Percentiles rank a stretch among this genome's conserved stretches.
Evolutionary conservation across 805 yeast species (phyloP).

Genomic region (Saccharomycopsis sp.): DNA sequence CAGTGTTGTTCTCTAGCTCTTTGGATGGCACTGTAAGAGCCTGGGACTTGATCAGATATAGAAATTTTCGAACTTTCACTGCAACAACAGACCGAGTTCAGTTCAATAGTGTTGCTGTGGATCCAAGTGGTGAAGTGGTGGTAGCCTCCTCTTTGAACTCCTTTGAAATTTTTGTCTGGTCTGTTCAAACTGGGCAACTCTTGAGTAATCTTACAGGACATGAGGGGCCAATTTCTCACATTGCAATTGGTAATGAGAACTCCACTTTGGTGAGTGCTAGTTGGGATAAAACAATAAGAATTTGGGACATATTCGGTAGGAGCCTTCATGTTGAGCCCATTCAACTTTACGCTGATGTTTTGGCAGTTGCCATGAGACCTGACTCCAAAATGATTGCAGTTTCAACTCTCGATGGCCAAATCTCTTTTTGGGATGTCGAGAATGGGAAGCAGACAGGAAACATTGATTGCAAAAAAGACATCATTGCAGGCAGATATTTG

Average conservation of each 20-base stretch:
- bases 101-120: conserved; percentile 84
- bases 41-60: conserved; percentile 87
- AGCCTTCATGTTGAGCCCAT: conserved; percentile 86
- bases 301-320: conserved; percentile 90
- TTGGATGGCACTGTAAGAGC: conserved; percentile 96
- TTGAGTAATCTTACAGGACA: conserved; percentile 87
- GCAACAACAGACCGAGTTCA: conserved; percentile 75
- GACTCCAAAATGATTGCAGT: conserved; percentile 90
- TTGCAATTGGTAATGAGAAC: conserved; percentile 74
- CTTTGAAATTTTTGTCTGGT: conserved; percentile 91
- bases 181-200: conserved; percentile 90
- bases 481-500: conserved; percentile 73
- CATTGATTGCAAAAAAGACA: conserved; percentile 80
- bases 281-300: conserved; percentile 91
- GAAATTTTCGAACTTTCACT: conserved; percentile 92
- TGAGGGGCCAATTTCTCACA: conserved; percentile 87
- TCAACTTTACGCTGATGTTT: conserved; percentile 74
- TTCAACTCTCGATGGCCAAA: conserved; percentile 80
- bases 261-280: conserved; percentile 78
- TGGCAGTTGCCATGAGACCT: conserved; percentile 76
- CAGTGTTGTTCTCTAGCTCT: conserved; percentile 84
- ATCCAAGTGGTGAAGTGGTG: conserved; percentile 94
- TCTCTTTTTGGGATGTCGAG: conserved; percentile 76
- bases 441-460: conserved; percentile 70
- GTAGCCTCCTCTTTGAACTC: conserved; percentile 90